phyloP scores from a whole-genome alignment of 129 eudicot species.

The sunflower (Helianthus annuus) region HanXRQr2.0-SUNRISE NC_035436.2:84943663-84944162 shows the following conservation, averaged over 20 bases:
- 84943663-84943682: constrained; percentile 73
- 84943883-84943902: no score
- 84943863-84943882: background rate
- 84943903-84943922: constrained; percentile 23
- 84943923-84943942: constrained; percentile 8
- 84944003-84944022: background rate
- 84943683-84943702: constrained; percentile 92
- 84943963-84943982: constrained; percentile 18
- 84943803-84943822: no score
- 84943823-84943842: no score
- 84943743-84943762: background rate
- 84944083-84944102: no score
- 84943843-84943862: background rate
- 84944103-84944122: no score
- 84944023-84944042: no score
- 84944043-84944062: no score
- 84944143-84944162: no score
- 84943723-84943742: constrained; percentile 95
- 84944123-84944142: no score
- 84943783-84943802: no score
- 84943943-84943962: no score
- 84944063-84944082: no score
- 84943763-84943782: background rate
- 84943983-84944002: background rate
- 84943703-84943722: constrained; percentile 91